These are phyloP conservation scores for Orychophragmus violaceus DNA, from an alignment of 345 rosid genomes.

Conservation along the genomic window DNA sequence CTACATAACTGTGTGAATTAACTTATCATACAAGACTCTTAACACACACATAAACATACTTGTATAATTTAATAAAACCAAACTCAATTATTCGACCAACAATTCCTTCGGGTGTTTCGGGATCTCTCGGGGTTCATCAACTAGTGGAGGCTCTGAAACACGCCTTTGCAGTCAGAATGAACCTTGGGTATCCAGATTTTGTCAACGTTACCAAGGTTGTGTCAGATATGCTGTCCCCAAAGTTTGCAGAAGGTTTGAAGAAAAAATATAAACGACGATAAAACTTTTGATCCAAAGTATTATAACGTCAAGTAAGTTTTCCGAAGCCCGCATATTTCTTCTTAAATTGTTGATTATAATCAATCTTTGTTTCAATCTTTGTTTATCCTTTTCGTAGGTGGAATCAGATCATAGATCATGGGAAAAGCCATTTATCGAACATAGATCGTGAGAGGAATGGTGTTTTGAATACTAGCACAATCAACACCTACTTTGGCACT, in stretches of 20 bases:
- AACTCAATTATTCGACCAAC: too few species aligned
- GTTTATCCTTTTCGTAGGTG: conserved; percentile 34
- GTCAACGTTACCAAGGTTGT: conserved; percentile 25
- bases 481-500: conserved; percentile 43
- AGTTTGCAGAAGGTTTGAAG: conserved; percentile 35
- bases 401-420: conserved; percentile 46
- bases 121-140: conserved; percentile 39
- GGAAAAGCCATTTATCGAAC: conserved; percentile 43
- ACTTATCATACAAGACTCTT: too few species aligned
- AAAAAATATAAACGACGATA: conserved; percentile 38
- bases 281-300: conserved; percentile 35
- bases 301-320: conserved; percentile 36
- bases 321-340: not conserved
- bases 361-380: not conserved
- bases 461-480: conserved; percentile 43
- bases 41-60: too few species aligned
- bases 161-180: conserved; percentile 50
- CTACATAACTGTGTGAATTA: too few species aligned
- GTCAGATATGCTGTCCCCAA: conserved; percentile 44
- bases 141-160: conserved; percentile 49
- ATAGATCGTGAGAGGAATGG: conserved; percentile 41
- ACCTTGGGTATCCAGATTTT: conserved; percentile 54
- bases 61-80: too few species aligned
- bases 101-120: conserved; percentile 32
- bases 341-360: not conserved